phyloP scores from a whole-genome alignment of 352 stramenopile genomes.

The Phytophthora idaei region DNA sequence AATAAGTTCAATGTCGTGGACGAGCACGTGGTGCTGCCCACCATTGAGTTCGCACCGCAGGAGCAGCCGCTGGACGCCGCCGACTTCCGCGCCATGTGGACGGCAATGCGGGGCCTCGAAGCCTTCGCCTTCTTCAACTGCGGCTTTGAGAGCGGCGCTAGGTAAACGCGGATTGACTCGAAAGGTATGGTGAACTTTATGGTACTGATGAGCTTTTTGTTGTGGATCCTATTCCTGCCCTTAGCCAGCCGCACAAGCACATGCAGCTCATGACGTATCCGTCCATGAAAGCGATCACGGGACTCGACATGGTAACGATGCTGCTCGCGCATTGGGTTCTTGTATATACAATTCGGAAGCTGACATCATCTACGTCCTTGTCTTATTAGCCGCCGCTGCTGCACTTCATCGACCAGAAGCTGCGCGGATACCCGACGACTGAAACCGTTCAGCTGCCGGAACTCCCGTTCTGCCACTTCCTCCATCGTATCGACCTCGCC shows the following conservation, averaged over 20 bases:
- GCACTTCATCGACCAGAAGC: constrained; percentile 68
- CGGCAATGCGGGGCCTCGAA: constrained; percentile 67
- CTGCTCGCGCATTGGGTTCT: neutral
- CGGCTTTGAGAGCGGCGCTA: constrained; percentile 80
- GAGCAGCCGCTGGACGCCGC: constrained; percentile 50
- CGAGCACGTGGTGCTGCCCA: constrained; percentile 80
- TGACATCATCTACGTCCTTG: constrained; percentile 5
- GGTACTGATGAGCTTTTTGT: constrained; percentile 13
- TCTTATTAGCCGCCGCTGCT: constrained; percentile 66
- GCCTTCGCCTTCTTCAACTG: constrained; percentile 89
- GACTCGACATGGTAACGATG: constrained; percentile 53
- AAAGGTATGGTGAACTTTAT: neutral
- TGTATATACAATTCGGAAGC: neutral
- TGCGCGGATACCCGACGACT: constrained; percentile 37
- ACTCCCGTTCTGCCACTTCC: constrained; percentile 77
- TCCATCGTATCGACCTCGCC: constrained; percentile 61
- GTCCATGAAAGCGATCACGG: constrained; percentile 68
- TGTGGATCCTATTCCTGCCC: constrained; percentile 5
- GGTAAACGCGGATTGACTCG: constrained; percentile 32
- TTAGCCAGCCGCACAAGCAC: constrained; percentile 86
- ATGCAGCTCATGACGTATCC: constrained; percentile 88
- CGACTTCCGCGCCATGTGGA: constrained; percentile 79
- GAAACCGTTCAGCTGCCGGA: constrained; percentile 62
- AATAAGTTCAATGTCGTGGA: constrained; percentile 87
- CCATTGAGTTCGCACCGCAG: constrained; percentile 73